Base-by-base conservation (phyloP, 202 grass and related monocot genomes). In the Zizania palustris region DNA sequence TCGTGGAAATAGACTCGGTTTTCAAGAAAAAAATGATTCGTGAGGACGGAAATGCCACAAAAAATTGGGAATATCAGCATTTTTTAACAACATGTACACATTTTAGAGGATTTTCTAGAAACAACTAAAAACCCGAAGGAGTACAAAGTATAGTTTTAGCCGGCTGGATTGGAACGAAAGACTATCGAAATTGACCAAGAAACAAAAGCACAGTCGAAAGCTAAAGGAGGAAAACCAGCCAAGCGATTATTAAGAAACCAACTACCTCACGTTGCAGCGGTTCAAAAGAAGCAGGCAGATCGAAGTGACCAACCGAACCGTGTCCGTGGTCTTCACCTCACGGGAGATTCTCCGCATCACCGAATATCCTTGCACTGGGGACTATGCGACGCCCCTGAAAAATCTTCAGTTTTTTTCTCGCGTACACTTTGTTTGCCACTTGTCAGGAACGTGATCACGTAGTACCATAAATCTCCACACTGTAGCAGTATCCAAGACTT, bases 301-400 rank as follows among this genome's bases (percentile, higher is more conserved):
- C n/a, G n/a, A 41, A 49, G 59, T 71, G 45, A 35, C 45, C 55
- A 36, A 1, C 22, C 54, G 15, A 48, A 33, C 33, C 55, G 28
- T 7, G 40, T 7, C 13, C 5, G 3, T 7, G 45, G 33, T 3
- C 15, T 16, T 48, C 39, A 53, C 68, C 33, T 33, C 74, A 72
- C n/a, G 34, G 76, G 53, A 90, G 88, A 87, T 87, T 87, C 76
- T 33, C 73, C 76, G 81, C 88, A 48, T 81, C 73, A 20, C 44
- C 69, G 80, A 87, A 87, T 78, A 87, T 87, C 80, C 80, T 83
- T 87, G 74, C 80, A 33, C 84, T 45, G 37, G n/a, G n/a, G n/a
- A n/a, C n/a, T n/a, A n/a, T n/a, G 38, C 36, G 37, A 65, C 66
- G 40, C 59, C 22, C 7, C 16, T 4, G 3, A 16, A 63, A 56